These are phyloP conservation scores for Oleoguttula mirabilis DNA, from an alignment of 495 filamentous ascomycete species.

Conservation along the genomic window DNA sequence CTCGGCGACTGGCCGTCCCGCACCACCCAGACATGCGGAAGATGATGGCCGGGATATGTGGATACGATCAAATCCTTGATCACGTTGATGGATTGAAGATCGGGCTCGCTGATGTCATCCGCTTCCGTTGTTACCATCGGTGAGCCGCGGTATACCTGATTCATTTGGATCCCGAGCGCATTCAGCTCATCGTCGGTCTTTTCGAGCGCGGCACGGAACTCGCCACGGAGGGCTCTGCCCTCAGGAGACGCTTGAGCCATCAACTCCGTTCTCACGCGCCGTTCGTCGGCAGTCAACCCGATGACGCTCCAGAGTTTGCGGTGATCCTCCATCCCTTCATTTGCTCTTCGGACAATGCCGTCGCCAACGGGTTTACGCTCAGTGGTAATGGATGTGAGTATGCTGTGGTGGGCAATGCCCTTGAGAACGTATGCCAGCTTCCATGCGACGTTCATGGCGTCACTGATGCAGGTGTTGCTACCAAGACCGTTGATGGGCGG, in stretches of 20 bases:
- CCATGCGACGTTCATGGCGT: conserved; percentile 42
- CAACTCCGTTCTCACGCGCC: not conserved
- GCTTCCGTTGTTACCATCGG: no score
- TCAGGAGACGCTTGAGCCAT: conserved; percentile 13
- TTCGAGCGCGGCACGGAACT: conserved; percentile 25
- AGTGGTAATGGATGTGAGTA: conserved; percentile 18
- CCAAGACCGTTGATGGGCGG: conserved; percentile 39
- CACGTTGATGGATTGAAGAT: no score
- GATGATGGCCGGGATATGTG: not conserved
- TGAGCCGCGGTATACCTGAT: conserved; percentile 35
- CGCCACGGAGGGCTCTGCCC: conserved; percentile 22
- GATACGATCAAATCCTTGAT: no score
- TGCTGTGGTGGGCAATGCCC: conserved; percentile 19
- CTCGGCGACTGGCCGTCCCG: not conserved
- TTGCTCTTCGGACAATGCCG: conserved; percentile 31
- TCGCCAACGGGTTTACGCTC: conserved; percentile 36
- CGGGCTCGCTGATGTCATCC: no score
- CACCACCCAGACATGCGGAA: not conserved
- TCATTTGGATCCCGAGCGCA: conserved; percentile 33
- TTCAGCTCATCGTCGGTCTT: conserved; percentile 28
- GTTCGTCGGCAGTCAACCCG: conserved; percentile 24
- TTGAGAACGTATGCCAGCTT: conserved; percentile 35
- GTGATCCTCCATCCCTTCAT: conserved; percentile 31
- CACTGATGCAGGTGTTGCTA: conserved; percentile 38
- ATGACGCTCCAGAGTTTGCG: conserved; percentile 24